Evolutionary conservation across 2,329 filamentous ascomycete species (phyloP).

Genomic region (Tolypocladium inflatum): DNA sequence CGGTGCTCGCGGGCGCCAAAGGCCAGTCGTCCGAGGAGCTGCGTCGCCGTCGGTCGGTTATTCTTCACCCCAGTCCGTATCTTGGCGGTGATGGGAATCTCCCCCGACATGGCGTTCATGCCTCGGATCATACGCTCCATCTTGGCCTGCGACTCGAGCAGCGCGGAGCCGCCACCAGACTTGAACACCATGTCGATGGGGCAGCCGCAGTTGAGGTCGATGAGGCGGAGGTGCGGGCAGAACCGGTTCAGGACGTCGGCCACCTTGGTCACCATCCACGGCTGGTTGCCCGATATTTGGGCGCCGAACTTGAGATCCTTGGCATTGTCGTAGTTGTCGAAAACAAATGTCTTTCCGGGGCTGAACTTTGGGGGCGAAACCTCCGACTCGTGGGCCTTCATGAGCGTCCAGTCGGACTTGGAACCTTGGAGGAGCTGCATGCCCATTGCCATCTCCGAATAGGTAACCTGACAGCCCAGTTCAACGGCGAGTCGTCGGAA

Average conservation of each 20-base stretch:
- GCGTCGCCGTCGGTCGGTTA: slow-evolving; percentile 67
- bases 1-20: slow-evolving; percentile 68
- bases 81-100: slow-evolving; percentile 89
- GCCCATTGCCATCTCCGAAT: slow-evolving; percentile 97
- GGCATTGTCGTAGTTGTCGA: slow-evolving; percentile 71
- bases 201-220: slow-evolving; percentile 95
- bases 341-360: slow-evolving; percentile 39
- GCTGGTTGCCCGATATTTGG: slow-evolving; percentile 87
- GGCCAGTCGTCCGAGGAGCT: slow-evolving; percentile 72
- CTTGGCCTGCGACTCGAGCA: slow-evolving; percentile 82
- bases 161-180: slow-evolving; percentile 77
- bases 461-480: slow-evolving; percentile 84
- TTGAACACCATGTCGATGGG: slow-evolving; percentile 92
- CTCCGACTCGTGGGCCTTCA: slow-evolving; percentile 87
- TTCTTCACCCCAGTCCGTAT: slow-evolving; percentile 86
- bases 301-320: slow-evolving; percentile 83
- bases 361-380: slow-evolving; percentile 60
- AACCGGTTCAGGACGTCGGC: slow-evolving; percentile 70
- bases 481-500: slow-evolving; percentile 86
- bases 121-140: slow-evolving; percentile 90
- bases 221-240: slow-evolving; percentile 75
- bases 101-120: slow-evolving; percentile 88
- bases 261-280: slow-evolving; percentile 82
- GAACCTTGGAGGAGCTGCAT: slow-evolving; percentile 82
- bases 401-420: slow-evolving; percentile 87